Evolutionary conservation across 768 basidiomycete genomes (phyloP).

Genomic region (Podaxis carcinomalis): DNA sequence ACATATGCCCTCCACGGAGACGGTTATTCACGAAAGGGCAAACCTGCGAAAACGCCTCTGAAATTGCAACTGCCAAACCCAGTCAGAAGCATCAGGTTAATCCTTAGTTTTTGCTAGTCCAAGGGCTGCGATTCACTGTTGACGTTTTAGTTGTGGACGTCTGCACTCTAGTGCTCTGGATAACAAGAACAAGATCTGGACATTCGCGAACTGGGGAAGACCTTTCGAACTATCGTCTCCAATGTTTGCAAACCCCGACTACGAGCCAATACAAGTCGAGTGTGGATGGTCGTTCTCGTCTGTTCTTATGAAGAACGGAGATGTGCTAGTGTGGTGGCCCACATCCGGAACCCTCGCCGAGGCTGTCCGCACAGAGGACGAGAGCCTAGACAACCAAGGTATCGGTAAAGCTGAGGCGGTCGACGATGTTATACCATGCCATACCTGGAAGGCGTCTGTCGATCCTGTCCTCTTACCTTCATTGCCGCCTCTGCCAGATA

Average conservation of each 20-base stretch:
- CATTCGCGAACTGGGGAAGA: constrained; percentile 72
- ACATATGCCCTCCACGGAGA: constrained; percentile 36
- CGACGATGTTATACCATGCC: constrained; percentile 52
- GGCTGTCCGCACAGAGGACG: constrained; percentile 32
- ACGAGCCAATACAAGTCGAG: constrained; percentile 54
- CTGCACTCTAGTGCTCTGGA: constrained; percentile 69
- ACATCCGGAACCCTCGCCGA: constrained; percentile 38
- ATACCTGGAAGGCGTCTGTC: constrained; percentile 49
- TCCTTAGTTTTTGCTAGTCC: constrained; percentile 3
- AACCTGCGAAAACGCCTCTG: constrained; percentile 48
- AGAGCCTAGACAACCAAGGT: constrained; percentile 40
- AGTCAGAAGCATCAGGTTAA: constrained; percentile 64
- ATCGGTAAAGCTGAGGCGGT: constrained; percentile 30
- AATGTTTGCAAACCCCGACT: constrained; percentile 41
- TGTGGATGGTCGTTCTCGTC: constrained; percentile 83
- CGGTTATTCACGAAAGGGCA: constrained; percentile 53
- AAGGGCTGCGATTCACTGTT: constrained; percentile 1
- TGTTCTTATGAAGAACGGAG: constrained; percentile 65
- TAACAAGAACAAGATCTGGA: constrained; percentile 58
- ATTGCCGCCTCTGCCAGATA: constrained; percentile 56
- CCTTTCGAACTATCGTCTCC: constrained; percentile 60
- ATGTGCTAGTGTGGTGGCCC: constrained; percentile 77
- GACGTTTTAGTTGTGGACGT: constrained; percentile 62
- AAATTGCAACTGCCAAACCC: constrained; percentile 54
- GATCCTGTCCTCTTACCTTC: constrained; percentile 57